Percentiles rank a stretch among this genome's conserved stretches.
phyloP scores from a whole-genome alignment of 129 eudicot species.

The Tagetes patula region DNA sequence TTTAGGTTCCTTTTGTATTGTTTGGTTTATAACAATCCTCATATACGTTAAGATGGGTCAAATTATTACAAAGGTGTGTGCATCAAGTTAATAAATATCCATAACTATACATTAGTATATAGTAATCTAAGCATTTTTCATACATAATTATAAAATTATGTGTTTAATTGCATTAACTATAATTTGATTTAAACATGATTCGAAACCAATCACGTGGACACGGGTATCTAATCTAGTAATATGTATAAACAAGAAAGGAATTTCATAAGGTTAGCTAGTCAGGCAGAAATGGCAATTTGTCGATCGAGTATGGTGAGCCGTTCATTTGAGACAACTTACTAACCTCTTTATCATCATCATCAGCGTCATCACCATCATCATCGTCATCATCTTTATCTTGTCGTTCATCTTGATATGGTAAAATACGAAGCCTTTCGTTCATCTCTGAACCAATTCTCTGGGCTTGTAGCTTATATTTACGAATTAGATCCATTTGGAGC shows the following conservation, averaged over 20 bases:
- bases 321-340: slow-evolving; percentile 39
- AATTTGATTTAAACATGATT: too few species aligned
- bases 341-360: slow-evolving; percentile 28
- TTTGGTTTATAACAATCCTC: too few species aligned
- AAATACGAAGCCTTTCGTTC: slow-evolving; percentile 60
- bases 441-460: slow-evolving; percentile 54
- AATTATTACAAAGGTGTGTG: too few species aligned
- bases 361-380: slow-evolving; percentile 29
- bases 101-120: too few species aligned
- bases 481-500: slow-evolving; percentile 73
- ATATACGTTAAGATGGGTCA: too few species aligned
- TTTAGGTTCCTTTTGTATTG: too few species aligned
- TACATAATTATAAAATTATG: too few species aligned
- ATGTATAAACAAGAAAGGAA: slow-evolving; percentile 14
- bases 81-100: too few species aligned
- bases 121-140: too few species aligned
- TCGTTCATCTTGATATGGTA: slow-evolving; percentile 45
- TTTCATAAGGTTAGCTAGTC: slow-evolving; percentile 40
- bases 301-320: slow-evolving; percentile 57
- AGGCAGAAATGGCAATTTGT: slow-evolving; percentile 76
- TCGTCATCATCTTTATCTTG: slow-evolving; percentile 26
- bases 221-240: too few species aligned
- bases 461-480: slow-evolving; percentile 68
- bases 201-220: too few species aligned
- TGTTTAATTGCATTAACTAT: too few species aligned